Percentiles rank a stretch among this genome's conserved stretches.
phyloP scores from a whole-genome alignment of 495 filamentous ascomycete genomes.

The Entonaema liquescens region DNA sequence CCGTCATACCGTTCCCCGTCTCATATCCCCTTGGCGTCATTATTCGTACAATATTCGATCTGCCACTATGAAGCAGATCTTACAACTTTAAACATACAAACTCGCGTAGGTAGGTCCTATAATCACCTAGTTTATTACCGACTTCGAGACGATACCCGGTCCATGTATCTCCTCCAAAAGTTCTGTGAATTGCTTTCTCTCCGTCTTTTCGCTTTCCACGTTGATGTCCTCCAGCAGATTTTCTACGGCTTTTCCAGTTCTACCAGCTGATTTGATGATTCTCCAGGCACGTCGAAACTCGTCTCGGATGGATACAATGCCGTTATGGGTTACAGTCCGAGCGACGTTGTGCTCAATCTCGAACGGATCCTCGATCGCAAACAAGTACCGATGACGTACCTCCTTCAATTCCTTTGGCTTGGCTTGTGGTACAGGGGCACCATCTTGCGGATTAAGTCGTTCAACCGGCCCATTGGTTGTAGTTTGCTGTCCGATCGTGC shows the following conservation, averaged over 20 bases:
- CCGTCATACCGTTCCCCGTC: background rate
- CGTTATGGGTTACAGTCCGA: conserved; percentile 77
- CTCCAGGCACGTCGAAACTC: conserved; percentile 79
- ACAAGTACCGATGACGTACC: conserved; percentile 78
- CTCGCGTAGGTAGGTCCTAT: background rate
- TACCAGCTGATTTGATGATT: conserved; percentile 61
- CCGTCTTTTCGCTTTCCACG: conserved; percentile 34
- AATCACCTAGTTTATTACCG: conserved; percentile 1
- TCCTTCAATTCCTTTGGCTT: conserved; percentile 61
- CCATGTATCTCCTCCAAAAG: conserved; percentile 56
- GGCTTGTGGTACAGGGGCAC: background rate
- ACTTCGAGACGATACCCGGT: background rate
- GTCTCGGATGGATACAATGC: conserved; percentile 77
- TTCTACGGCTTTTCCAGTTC: conserved; percentile 37
- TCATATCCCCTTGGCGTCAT: conserved; percentile 4
- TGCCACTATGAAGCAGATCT: background rate
- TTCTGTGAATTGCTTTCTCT: conserved; percentile 45
- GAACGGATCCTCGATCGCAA: conserved; percentile 89
- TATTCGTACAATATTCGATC: conserved; percentile 23
- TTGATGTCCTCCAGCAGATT: conserved; percentile 52
- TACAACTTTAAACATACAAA: conserved; percentile 1
- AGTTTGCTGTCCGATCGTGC: conserved; percentile 7
- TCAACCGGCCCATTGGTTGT: conserved; percentile 6
- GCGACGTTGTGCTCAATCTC: conserved; percentile 85
- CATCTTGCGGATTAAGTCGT: conserved; percentile 6